These are phyloP conservation scores for Emergomyces pasteurianus DNA, from an alignment of 2,329 filamentous ascomycete genomes.

Conservation along the genomic window DNA sequence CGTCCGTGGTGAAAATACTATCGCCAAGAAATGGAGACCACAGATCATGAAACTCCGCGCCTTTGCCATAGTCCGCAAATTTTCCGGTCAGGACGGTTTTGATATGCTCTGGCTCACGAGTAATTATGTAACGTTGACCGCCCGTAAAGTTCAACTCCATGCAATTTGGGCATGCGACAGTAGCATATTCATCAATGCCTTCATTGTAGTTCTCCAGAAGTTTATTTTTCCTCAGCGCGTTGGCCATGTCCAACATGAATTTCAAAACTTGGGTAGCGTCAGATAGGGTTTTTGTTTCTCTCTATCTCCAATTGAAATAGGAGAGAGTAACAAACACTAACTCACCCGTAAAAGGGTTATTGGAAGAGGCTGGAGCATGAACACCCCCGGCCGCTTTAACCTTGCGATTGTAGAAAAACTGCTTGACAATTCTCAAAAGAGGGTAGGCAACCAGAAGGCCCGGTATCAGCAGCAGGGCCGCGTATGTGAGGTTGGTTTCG, in stretches of 20 bases:
- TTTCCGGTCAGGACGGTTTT: constrained; percentile 70
- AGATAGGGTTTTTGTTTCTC: not conserved
- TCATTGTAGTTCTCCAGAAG: constrained; percentile 45
- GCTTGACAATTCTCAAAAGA: not conserved
- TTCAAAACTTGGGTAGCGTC: not conserved
- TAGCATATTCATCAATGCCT: constrained; percentile 32
- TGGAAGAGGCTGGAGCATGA: constrained; percentile 2
- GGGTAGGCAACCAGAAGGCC: not conserved
- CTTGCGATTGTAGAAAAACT: constrained; percentile 4
- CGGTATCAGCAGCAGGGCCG: not conserved
- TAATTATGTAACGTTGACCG: constrained; percentile 50
- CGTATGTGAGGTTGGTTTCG: not conserved
- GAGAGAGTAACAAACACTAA: not conserved
- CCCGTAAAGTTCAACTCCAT: constrained; percentile 43
- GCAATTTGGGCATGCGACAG: constrained; percentile 38
- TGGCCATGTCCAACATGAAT: not conserved
- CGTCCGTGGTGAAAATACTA: constrained; percentile 63
- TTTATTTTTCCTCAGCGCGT: constrained; percentile 8
- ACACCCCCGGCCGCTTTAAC: constrained; percentile 2
- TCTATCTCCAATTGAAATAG: not conserved
- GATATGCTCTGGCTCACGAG: constrained; percentile 67
- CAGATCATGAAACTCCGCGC: constrained; percentile 57
- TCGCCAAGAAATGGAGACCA: constrained; percentile 48
- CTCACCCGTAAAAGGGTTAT: not conserved
- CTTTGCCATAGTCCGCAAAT: constrained; percentile 68